Base-by-base conservation (phyloP, 768 basidiomycete species). In the Suillus decipiens region DNA sequence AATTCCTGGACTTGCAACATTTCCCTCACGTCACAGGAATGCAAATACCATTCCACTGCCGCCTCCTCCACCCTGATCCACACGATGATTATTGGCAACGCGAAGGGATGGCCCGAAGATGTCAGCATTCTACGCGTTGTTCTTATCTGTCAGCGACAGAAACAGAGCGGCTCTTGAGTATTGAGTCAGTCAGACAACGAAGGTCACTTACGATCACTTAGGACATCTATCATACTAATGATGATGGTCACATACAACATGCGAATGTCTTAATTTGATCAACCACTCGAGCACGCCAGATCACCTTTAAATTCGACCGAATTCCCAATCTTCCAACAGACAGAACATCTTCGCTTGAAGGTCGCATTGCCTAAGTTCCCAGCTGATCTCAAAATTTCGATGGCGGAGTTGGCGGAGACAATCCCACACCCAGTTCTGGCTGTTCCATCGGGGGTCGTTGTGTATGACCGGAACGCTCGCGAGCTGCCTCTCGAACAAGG, bases 351-450 rank as follows among this genome's bases (percentile, higher is more conserved):
- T 1, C 71, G 56, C 57, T 50, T 75, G 69, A 36, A 76, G 39
- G 36, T 39, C 65, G 42, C 43, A 66, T 36, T 69, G 64, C 28
- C 61, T 58, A 41, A 66, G 19, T 33, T 67, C 60, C 59, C 61
- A 65, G 14, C 67, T 66, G 54, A 68, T 61, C 24, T 61, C 63
- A 50, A 76, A 41, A 19, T 66, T 61, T 2, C 17, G 15, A 15
- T 50, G 48, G 8, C 48, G 48, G 8, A 56, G 36, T 7, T 61
- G 56, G 22, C 66, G 62, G 51, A 69, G 55, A 4, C 67, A 68
- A 0, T 75, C 73, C 24, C 66, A 66, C 60, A 68, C 50, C 74
- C 74, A 75, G 2, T 68, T 62, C 58, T 75, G 48, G 28, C 28
- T 28, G 17, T 50, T 50, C 48, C 48, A 50, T 50, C 8, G 8